Evolutionary conservation across 2,329 filamentous ascomycete species (phyloP).

Genomic region (Sclerotinia glacialis): DNA sequence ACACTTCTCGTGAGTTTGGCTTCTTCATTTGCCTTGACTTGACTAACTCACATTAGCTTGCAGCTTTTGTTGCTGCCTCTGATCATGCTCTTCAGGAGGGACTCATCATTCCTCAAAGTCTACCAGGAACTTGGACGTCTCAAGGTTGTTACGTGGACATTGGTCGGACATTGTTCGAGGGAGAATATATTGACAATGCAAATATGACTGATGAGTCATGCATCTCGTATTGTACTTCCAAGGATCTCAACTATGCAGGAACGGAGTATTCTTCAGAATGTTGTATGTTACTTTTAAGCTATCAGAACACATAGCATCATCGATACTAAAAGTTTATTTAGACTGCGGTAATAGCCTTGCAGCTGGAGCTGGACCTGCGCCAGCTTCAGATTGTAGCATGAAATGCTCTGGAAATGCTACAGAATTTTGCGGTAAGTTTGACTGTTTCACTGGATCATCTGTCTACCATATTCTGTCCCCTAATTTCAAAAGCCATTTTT

Average conservation of each 20-base stretch:
- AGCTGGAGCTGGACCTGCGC: slow-evolving; percentile 23
- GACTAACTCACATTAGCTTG: neutral
- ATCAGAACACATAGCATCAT: slow-evolving; percentile 15
- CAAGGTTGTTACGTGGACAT: slow-evolving; percentile 35
- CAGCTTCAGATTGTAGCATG: slow-evolving; percentile 33
- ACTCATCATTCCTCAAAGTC: slow-evolving; percentile 20
- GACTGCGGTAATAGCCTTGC: slow-evolving; percentile 31
- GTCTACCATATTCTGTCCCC: neutral
- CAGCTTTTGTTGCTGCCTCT: neutral
- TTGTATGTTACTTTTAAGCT: slow-evolving; percentile 29
- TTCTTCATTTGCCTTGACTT: neutral
- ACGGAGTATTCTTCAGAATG: slow-evolving; percentile 36
- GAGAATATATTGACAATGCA: slow-evolving; percentile 26
- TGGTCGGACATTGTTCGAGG: slow-evolving; percentile 29
- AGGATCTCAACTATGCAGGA: slow-evolving; percentile 34
- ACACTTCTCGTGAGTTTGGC: neutral
- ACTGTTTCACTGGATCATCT: neutral
- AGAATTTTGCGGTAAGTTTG: slow-evolving; percentile 38
- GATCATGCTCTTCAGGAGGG: neutral
- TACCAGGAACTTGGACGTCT: slow-evolving; percentile 31
- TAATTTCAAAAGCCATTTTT: neutral
- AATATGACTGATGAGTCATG: slow-evolving; percentile 35
- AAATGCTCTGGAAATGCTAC: slow-evolving; percentile 36
- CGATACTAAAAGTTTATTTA: slow-evolving; percentile 19
- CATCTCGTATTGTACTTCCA: slow-evolving; percentile 32